These are phyloP conservation scores for Capsella rubella DNA, from an alignment of 441 rosid species.

Conservation along the genomic window DNA sequence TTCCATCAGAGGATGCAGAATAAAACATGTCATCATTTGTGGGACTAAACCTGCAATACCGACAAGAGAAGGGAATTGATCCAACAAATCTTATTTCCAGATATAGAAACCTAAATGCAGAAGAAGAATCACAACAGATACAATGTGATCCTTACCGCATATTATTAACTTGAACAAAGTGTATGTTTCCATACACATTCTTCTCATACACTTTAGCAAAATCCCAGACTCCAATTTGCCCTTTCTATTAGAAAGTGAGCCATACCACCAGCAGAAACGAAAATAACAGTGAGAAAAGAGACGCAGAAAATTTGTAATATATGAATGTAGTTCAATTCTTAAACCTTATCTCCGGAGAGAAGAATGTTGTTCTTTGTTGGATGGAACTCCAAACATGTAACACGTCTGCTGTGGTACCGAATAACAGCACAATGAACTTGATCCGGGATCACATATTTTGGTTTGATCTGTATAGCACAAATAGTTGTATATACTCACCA, in stretches of 20 bases:
- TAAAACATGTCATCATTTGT: constrained; percentile 77
- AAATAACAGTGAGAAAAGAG: constrained; percentile 4
- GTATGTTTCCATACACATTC: constrained; percentile 82
- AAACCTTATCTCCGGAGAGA: constrained; percentile 94
- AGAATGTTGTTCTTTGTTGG: constrained; percentile 84
- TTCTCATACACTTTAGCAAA: constrained; percentile 83
- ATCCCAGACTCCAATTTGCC: constrained; percentile 98
- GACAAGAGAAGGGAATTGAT: neutral
- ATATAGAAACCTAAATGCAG: neutral
- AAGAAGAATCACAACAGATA: neutral
- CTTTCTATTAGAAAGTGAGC: constrained; percentile 66
- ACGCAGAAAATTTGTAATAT: neutral
- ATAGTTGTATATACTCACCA: neutral
- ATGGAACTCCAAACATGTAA: constrained; percentile 93
- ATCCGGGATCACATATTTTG: constrained; percentile 77
- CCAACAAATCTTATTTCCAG: neutral
- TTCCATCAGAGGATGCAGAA: constrained; percentile 95
- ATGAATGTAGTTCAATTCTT: neutral
- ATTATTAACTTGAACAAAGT: constrained; percentile 82
- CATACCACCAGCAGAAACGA: constrained; percentile 25
- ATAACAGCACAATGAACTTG: constrained; percentile 85
- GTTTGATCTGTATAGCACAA: constrained; percentile 55
- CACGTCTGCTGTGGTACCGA: constrained; percentile 90
- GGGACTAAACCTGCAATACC: constrained; percentile 68
- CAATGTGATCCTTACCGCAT: constrained; percentile 61